phyloP scores from a whole-genome alignment of 2,329 filamentous ascomycete species.

The Trichoderma harzianum region DNA sequence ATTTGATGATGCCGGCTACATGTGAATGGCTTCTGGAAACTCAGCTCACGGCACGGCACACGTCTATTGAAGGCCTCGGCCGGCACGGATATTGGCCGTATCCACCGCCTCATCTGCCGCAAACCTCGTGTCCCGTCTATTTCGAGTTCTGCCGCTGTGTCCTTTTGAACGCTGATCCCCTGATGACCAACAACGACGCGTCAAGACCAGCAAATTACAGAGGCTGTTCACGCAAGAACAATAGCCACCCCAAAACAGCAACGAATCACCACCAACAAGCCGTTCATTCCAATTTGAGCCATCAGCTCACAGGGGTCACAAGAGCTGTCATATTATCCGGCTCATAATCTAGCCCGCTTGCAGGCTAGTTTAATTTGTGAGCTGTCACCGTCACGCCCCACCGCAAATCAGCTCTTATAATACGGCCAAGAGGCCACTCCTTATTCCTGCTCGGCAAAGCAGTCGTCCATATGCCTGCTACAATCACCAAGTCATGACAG shows the following conservation, averaged over 20 bases:
- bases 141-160: neutral
- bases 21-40: neutral
- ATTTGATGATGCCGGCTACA: neutral
- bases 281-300: neutral
- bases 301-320: neutral
- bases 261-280: neutral
- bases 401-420: constrained; percentile 1
- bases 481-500: neutral
- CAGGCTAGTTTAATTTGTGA: neutral
- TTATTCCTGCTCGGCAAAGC: neutral
- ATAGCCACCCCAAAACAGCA: neutral
- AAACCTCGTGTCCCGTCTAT: neutral
- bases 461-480: neutral
- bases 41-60: neutral
- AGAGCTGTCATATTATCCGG: constrained; percentile 5
- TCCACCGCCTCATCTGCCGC: neutral
- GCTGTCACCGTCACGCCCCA: constrained; percentile 7
- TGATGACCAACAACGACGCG: neutral
- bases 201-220: neutral
- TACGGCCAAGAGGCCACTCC: neutral
- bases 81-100: neutral
- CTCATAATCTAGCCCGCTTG: neutral
- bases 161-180: neutral
- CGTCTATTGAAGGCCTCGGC: neutral
- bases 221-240: neutral